Base-by-base conservation (phyloP, 1,284 basidiomycete species). In the Prillingera fragicola region DNA sequence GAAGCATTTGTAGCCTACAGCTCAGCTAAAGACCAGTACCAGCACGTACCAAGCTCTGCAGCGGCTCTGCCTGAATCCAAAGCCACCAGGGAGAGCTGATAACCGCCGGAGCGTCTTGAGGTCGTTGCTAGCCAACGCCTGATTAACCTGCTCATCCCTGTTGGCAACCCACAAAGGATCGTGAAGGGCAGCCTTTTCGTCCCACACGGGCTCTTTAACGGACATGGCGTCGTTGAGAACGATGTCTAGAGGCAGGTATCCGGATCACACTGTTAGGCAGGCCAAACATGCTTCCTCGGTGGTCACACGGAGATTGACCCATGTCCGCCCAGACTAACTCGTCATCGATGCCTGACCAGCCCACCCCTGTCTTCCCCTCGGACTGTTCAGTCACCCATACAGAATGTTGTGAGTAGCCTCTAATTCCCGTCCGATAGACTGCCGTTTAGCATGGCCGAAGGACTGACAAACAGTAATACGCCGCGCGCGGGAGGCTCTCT, bases 21-120 rank as follows among this genome's bases (percentile, higher is more conserved):
- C n/a, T 52, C 45, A 55, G 50, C 46, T 21, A 13, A 14, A 34
- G 22, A 23, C 8, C 17, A 39, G 15, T 39, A 39, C 24, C 8
- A 13, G n/a, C 7, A 52, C 67, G 25, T 36, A 68, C 70, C 70
- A 72, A 21, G 59, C 70, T 22, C 40, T 50, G 18, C 56, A 46
- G 12, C 70, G 46, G 17, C 64, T 52, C 8, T 38, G 46, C 14
- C 57, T 47, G 2, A 62, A 54, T 2, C 67, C 70, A 38, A 68
- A 71, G 0, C 70, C 70, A 18, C 69, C 70, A 0, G 69, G 64
- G 10, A 63, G 52, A 4, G 61, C 57, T 2, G 67, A 63, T 8
- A 69, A 52, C 29, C 52, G 42, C 21, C 62, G 49, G 17, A 72
- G 47, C 13, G 51, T 45, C 0, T 37, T 48, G 9, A 62, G 33